Percentiles rank a stretch among this genome's conserved stretches.
These are phyloP conservation scores for barley (Hordeum vulgare) DNA, from an alignment of 176 grass and related monocot genomes.

Conservation along the genomic window DNA sequence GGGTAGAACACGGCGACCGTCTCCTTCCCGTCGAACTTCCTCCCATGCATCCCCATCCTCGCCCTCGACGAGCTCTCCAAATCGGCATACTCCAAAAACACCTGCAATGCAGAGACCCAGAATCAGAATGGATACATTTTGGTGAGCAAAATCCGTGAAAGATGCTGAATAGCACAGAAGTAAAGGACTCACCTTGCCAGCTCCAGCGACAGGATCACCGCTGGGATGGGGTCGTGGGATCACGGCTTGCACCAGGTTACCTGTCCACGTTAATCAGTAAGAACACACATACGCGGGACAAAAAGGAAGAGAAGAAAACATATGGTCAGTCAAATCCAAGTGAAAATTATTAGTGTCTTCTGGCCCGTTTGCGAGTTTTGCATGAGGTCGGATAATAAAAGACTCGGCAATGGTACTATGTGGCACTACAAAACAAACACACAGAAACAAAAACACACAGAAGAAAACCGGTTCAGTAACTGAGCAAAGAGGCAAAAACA, in stretches of 20 bases:
- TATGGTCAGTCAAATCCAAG: slow-evolving; percentile 19
- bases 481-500: slow-evolving; percentile 14
- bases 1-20: slow-evolving; percentile 70
- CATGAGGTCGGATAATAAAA: slow-evolving; percentile 63
- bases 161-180: background rate
- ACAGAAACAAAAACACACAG: slow-evolving; percentile 44
- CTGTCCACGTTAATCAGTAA: slow-evolving; percentile 43
- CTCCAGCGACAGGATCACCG: slow-evolving; percentile 54
- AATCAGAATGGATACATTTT: background rate
- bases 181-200: slow-evolving; percentile 64
- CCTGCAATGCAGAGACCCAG: slow-evolving; percentile 27
- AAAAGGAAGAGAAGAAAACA: background rate
- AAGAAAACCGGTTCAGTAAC: slow-evolving; percentile 50
- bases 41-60: slow-evolving; percentile 54
- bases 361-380: slow-evolving; percentile 51
- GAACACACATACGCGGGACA: background rate
- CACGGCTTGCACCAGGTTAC: slow-evolving; percentile 82
- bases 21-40: slow-evolving; percentile 75
- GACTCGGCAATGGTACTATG: slow-evolving; percentile 51
- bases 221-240: slow-evolving; percentile 71
- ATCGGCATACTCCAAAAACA: slow-evolving; percentile 92
- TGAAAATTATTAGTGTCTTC: slow-evolving; percentile 35
- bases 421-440: slow-evolving; percentile 40
- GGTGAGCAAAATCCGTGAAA: background rate
- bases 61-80: slow-evolving; percentile 57